phyloP scores from a whole-genome alignment of 1,284 basidiomycete genomes.

The Leccinum huronense region DNA sequence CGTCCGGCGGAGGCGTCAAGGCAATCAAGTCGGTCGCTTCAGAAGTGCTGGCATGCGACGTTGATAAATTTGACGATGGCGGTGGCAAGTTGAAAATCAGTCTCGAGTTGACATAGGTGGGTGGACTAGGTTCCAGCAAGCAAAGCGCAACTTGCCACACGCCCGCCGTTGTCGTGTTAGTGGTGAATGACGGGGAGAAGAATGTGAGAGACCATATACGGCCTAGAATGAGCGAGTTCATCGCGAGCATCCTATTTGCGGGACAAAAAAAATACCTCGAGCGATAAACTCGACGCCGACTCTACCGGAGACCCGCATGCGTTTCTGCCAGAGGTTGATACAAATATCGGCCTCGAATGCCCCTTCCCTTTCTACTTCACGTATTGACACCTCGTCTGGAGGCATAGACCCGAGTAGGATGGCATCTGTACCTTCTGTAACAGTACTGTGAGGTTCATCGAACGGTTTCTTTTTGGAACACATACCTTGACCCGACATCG shows the following conservation, averaged over 20 bases:
- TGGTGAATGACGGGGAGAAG: slow-evolving; percentile 36
- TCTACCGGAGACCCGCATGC: slow-evolving; percentile 61
- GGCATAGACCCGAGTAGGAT: slow-evolving; percentile 56
- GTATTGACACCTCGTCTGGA: slow-evolving; percentile 53
- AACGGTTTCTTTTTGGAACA: not conserved
- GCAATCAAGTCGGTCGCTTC: slow-evolving; percentile 16
- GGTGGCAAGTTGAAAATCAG: slow-evolving; percentile 48
- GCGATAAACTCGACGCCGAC: slow-evolving; percentile 61
- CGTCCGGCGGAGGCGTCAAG: slow-evolving; percentile 17
- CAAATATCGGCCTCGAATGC: slow-evolving; percentile 54
- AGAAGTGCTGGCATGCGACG: not conserved
- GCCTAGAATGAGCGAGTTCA: slow-evolving; percentile 37
- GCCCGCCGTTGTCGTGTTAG: slow-evolving; percentile 21
- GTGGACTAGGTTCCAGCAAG: slow-evolving; percentile 57
- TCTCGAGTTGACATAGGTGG: slow-evolving; percentile 58
- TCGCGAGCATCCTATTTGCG: not conserved
- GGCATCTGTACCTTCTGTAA: slow-evolving; percentile 46
- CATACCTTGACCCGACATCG: slow-evolving; percentile 16
- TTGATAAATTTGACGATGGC: slow-evolving; percentile 5
- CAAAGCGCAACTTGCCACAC: slow-evolving; percentile 56
- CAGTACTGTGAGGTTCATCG: not conserved
- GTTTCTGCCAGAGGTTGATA: slow-evolving; percentile 63
- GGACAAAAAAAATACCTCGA: slow-evolving; percentile 22
- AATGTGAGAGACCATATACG: slow-evolving; percentile 64
- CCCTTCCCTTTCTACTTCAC: slow-evolving; percentile 47